A percentile compares a stretch with the other conserved stretches of the same genome.
Evolutionary conservation across 768 basidiomycete species (phyloP).

Genomic region (Xerocomus potaroensis): DNA sequence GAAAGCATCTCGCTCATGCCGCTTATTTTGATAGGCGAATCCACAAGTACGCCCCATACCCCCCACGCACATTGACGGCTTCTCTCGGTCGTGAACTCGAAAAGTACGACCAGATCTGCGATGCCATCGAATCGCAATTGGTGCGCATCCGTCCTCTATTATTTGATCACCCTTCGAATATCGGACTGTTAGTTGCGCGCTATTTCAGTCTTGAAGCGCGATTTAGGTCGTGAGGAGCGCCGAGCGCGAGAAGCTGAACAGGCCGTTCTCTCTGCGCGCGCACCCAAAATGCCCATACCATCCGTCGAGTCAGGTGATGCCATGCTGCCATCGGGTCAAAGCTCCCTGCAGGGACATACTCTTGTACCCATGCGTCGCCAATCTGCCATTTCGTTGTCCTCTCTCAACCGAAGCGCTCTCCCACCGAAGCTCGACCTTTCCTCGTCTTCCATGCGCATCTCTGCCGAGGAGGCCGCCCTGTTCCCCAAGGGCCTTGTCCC

Average conservation of each 20-base stretch:
- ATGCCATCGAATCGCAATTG: slow-evolving; percentile 68
- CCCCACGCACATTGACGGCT: slow-evolving; percentile 60
- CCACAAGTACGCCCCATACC: slow-evolving; percentile 50
- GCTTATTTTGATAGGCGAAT: slow-evolving; percentile 43
- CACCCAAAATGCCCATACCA: slow-evolving; percentile 24
- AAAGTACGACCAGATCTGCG: slow-evolving; percentile 76
- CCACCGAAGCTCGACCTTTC: slow-evolving; percentile 81
- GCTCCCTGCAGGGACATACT: slow-evolving; percentile 33
- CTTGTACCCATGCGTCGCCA: slow-evolving; percentile 49
- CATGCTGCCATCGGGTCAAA: slow-evolving; percentile 24
- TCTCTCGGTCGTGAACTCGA: slow-evolving; percentile 72
- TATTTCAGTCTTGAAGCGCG: slow-evolving; percentile 67
- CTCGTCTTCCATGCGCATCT: slow-evolving; percentile 57
- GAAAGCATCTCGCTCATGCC: not conserved
- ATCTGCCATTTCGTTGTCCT: slow-evolving; percentile 77
- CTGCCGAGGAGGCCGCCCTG: slow-evolving; percentile 57
- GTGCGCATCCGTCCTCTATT: slow-evolving; percentile 37
- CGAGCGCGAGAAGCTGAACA: slow-evolving; percentile 44
- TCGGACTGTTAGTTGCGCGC: slow-evolving; percentile 55
- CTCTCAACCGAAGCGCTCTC: slow-evolving; percentile 65
- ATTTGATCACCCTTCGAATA: not conserved
- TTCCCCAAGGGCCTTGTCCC: slow-evolving; percentile 56
- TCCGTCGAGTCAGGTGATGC: slow-evolving; percentile 17
- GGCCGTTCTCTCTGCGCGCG: slow-evolving; percentile 35
- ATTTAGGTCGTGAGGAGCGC: slow-evolving; percentile 58